Evolutionary conservation across 495 filamentous ascomycete genomes (phyloP).

Genomic region (Neurospora terricola): DNA sequence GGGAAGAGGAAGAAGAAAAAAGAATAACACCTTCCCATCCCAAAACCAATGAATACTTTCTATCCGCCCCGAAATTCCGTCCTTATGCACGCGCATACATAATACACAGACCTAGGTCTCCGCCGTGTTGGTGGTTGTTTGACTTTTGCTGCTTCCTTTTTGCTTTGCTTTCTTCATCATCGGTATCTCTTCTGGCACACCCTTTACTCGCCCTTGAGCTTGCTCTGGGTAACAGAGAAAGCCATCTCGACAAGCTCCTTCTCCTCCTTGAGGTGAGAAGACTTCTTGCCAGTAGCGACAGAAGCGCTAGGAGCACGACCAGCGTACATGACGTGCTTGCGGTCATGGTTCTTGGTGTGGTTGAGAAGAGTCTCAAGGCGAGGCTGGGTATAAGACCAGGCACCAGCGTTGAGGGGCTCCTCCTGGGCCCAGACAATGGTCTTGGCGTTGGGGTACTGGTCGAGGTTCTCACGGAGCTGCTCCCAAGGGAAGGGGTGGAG

Average conservation of each 20-base stretch:
- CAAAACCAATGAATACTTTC: neutral
- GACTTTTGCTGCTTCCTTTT: neutral
- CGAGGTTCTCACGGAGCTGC: constrained; percentile 88
- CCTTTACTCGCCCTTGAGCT: constrained; percentile 60
- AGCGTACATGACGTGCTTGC: constrained; percentile 94
- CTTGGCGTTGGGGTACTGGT: constrained; percentile 92
- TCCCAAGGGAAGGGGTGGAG: constrained; percentile 98
- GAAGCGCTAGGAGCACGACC: constrained; percentile 82
- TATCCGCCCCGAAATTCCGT: neutral
- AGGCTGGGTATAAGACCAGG: constrained; percentile 90
- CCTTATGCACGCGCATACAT: neutral
- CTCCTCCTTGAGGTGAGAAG: constrained; percentile 85
- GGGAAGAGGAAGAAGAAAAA: neutral
- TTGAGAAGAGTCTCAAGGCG: constrained; percentile 94
- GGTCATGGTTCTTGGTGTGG: constrained; percentile 78
- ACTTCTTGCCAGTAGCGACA: constrained; percentile 89
- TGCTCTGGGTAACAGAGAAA: constrained; percentile 51
- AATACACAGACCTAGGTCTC: constrained; percentile 1
- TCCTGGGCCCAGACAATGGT: constrained; percentile 95
- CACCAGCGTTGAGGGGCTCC: constrained; percentile 93
- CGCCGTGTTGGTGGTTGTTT: neutral
- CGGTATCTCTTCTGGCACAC: neutral
- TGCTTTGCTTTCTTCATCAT: neutral
- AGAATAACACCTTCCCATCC: neutral
- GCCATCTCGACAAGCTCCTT: constrained; percentile 74